Evolutionary conservation across 2,329 filamentous ascomycete species (phyloP).

Genomic region (Plenodomus biglobosus): DNA sequence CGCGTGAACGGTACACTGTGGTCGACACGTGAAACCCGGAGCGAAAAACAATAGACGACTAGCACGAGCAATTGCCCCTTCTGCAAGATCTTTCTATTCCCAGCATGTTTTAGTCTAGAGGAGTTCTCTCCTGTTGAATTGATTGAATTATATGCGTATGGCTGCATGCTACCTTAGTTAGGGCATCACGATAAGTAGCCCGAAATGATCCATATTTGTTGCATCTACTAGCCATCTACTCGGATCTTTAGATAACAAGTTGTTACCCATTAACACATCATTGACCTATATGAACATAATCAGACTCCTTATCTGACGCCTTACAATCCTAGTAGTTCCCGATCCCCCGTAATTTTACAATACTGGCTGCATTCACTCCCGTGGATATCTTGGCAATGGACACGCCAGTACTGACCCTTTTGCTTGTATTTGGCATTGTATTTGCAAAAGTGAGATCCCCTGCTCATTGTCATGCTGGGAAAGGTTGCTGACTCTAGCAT

Average conservation of each 20-base stretch:
- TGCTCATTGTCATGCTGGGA: background rate
- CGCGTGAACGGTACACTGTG: background rate
- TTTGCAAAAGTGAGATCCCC: background rate
- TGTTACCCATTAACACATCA: background rate
- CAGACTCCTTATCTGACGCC: background rate
- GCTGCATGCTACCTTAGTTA: background rate
- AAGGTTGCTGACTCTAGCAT: conserved; percentile 1
- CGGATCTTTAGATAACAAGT: background rate
- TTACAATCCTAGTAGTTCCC: background rate
- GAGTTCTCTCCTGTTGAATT: background rate
- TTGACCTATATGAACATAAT: background rate
- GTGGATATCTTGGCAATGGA: background rate
- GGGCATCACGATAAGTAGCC: background rate
- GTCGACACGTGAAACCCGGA: background rate
- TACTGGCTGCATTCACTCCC: background rate
- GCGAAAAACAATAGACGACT: background rate
- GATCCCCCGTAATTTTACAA: background rate
- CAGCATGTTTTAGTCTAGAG: background rate
- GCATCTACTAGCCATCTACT: background rate
- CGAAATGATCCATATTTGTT: background rate
- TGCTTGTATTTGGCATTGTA: background rate
- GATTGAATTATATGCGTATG: background rate
- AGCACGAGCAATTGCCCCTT: background rate
- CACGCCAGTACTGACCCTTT: background rate
- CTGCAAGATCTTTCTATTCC: background rate